Base-by-base conservation (phyloP, 2,329 filamentous ascomycete genomes). In the Fusarium algeriense region DNA sequence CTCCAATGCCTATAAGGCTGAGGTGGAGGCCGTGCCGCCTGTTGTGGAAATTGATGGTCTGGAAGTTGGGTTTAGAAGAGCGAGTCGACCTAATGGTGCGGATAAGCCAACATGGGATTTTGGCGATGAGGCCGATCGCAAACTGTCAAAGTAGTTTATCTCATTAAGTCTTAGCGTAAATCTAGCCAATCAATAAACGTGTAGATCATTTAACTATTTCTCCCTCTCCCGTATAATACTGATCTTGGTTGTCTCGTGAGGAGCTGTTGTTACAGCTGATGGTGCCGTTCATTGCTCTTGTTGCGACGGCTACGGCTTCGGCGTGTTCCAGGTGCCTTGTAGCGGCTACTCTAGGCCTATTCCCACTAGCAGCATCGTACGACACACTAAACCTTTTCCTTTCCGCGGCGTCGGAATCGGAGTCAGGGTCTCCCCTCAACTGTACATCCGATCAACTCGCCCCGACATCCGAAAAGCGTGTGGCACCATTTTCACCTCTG, bases 61-160 rank as follows among this genome's bases (percentile, higher is more conserved):
- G 23, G 78, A 80, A 19, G 78, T 87, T 32, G 80, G 84, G n/a
- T 84, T 85, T 73, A 78, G 78, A 37, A 57, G 74, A 75, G 79
- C 82, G 5, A 82, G 83, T 44, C 79, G 82, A 48, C 84, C 83
- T 23, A 88, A 88, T 56, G 89, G 88, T 14, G 85, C 86, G 60
- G 90, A 91, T 30, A 82, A 84, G 72, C 86, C 88, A 19, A 83
- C 83, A 41, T 91, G 89, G 79, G 84, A 89, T 59, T 84, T 85
- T 45, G 70, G 67, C 23, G 45, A 64, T 41, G 60, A 73, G 7
- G 19, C n/a, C 3, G 70, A 73, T 32, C 52, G 30, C 20, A 71
- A 43, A 32, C 32, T 73, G 13, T 60, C 43, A 20, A 32, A 54
- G 28, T 60, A 69, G 34, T 20, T 52, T 40, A 30, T 14, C 1